A percentile compares a stretch with the other conserved stretches of the same genome.
phyloP scores from a whole-genome alignment of 495 filamentous ascomycete genomes.

The Aspergillus kassunensis region DNA sequence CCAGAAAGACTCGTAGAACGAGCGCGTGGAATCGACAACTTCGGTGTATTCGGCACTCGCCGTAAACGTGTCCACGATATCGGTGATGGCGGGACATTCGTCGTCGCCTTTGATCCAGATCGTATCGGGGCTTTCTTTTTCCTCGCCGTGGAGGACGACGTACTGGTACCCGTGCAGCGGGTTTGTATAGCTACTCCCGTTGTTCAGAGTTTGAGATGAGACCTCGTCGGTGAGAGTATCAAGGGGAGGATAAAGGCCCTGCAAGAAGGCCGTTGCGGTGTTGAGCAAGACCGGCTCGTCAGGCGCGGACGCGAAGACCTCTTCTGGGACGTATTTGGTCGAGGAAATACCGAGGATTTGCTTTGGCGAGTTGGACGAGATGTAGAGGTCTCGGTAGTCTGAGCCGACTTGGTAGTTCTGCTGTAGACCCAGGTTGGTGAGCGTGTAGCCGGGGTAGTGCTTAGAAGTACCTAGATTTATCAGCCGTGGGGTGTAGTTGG shows the following conservation, averaged over 20 bases:
- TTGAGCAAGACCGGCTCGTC: slow-evolving; percentile 54
- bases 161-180: slow-evolving; percentile 54
- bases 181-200: slow-evolving; percentile 44
- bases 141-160: slow-evolving; percentile 34
- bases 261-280: slow-evolving; percentile 47
- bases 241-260: slow-evolving; percentile 54
- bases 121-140: slow-evolving; percentile 39
- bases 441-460: slow-evolving; percentile 31
- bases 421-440: slow-evolving; percentile 51
- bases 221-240: slow-evolving; percentile 19
- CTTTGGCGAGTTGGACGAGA: slow-evolving; percentile 37
- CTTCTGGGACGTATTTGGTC: slow-evolving; percentile 49
- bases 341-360: slow-evolving; percentile 50
- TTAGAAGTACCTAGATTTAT: slow-evolving; percentile 36
- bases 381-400: slow-evolving; percentile 56
- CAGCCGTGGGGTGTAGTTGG: too few species aligned
- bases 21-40: slow-evolving; percentile 42
- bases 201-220: slow-evolving; percentile 35
- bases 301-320: slow-evolving; percentile 51
- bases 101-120: slow-evolving; percentile 48
- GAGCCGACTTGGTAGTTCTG: slow-evolving; percentile 56
- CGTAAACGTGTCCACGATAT: slow-evolving; percentile 38
- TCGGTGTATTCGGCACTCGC: slow-evolving; percentile 50
- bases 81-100: neutral
- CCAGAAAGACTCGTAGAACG: slow-evolving; percentile 55